Conservation (phyloP, 225 moss, liverwort and hornwort species). For the Pseudisothecium myosuroides region DNA sequence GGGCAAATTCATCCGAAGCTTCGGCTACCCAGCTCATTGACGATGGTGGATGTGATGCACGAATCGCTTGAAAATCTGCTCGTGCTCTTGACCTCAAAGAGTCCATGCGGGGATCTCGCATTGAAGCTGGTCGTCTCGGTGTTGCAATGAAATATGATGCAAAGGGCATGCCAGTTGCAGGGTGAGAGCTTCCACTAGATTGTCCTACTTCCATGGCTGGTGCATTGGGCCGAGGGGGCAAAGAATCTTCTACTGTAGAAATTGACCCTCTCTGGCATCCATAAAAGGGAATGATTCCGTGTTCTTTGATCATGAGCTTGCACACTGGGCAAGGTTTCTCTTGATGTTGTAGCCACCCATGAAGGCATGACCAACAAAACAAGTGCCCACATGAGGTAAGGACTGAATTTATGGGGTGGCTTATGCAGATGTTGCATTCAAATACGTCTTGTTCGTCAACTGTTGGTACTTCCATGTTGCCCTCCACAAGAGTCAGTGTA, state of each 20-base stretch:
- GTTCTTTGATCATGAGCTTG: neutral
- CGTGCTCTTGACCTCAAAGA: neutral
- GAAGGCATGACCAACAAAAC: neutral
- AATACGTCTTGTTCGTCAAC: accelerated
- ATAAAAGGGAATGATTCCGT: accelerated
- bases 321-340: neutral
- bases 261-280: neutral
- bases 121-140: neutral
- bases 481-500: neutral
- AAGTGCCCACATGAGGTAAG: neutral
- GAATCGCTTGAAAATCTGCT: neutral
- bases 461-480: neutral
- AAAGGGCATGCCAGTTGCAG: too few species aligned
- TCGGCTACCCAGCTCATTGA: neutral
- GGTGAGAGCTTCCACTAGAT: neutral
- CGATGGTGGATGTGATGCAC: neutral
- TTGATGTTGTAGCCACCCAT: neutral
- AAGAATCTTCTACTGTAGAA: neutral
- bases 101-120: accelerated
- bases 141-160: neutral
- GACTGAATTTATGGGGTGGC: neutral
- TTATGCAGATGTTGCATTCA: neutral
- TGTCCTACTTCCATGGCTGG: neutral
- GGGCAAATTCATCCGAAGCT: neutral
- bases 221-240: neutral